These are phyloP conservation scores for Pythium volutum DNA, from an alignment of 352 stramenopile genomes.

Conservation along the genomic window DNA sequence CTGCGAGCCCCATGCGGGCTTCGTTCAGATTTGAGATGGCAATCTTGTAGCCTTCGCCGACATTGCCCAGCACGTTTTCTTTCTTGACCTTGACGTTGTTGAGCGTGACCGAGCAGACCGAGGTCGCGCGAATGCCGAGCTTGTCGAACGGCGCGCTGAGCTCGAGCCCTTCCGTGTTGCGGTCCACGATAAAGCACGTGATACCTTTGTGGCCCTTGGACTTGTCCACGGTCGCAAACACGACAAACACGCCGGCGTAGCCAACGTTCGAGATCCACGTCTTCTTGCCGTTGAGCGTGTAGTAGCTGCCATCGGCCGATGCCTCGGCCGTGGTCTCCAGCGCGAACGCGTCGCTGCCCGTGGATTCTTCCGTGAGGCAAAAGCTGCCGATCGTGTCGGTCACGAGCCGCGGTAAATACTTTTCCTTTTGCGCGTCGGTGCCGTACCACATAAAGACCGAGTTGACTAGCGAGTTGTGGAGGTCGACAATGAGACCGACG, in stretches of 20 bases:
- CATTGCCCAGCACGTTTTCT: constrained; percentile 92
- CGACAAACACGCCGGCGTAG: constrained; percentile 94
- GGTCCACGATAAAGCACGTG: constrained; percentile 97
- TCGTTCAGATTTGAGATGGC: constrained; percentile 97
- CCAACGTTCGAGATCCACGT: constrained; percentile 98
- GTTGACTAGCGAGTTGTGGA: constrained; percentile 90
- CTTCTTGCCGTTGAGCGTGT: constrained; percentile 96
- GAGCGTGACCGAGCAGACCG: constrained; percentile 93
- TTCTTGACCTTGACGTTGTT: constrained; percentile 93
- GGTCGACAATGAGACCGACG: constrained; percentile 94
- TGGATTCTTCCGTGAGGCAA: constrained; percentile 92
- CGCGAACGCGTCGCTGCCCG: constrained; percentile 95
- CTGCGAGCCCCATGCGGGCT: constrained; percentile 95
- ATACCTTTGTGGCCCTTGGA: constrained; percentile 96
- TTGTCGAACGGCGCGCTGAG: constrained; percentile 97
- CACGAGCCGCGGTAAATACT: too few relatives aligned
- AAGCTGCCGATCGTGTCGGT: constrained; percentile 97
- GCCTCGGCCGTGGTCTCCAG: constrained; percentile 90
- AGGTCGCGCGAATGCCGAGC: constrained; percentile 95
- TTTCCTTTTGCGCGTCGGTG: too few relatives aligned
- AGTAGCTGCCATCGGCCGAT: constrained; percentile 91
- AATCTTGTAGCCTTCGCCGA: constrained; percentile 96
- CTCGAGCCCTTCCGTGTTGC: constrained; percentile 89
- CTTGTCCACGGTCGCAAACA: constrained; percentile 94
- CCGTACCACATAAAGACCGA: too few relatives aligned